Evolutionary conservation across 129 eudicot genomes (phyloP), one percentile per base, ranked within the genome.

Genomic region (Flaveria linearis): DNA sequence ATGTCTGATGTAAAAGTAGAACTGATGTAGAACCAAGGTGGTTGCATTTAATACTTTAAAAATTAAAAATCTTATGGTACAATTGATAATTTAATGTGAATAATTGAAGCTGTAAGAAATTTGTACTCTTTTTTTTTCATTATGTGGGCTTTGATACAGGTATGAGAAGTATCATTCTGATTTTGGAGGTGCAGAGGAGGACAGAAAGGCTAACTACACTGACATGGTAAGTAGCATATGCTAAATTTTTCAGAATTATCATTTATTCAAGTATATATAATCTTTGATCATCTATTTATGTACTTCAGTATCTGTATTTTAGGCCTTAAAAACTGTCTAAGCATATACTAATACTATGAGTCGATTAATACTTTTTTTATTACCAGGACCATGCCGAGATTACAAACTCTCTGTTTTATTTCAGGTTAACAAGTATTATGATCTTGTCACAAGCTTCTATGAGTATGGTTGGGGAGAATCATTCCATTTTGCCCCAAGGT

Each of bases 381-480:
- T 13, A 39, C 2, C 18, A 56, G 30, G 67, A 46, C 61, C 69
- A 43, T 55, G 67, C 9, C 53, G 39, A 56, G 71, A 18, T 72
- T 43, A 14, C 51, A 56, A 80, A 14, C 7, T 55, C 33, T 15
- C 12, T 43, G 57, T 16, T 39, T 67, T 78, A 26, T 74, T 81
- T 13, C 89, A 94, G 97, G 97, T 91, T 18, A 95, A 91, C 72
- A 95, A 95, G 69, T 95, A 91, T 69, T 95, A 95, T 74, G 97
- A 95, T 81, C 95, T 95, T 50, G 97, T 84, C 60, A 95, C 99
- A 20, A 95, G 99, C 86, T 95, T 95, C 85, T 95, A 95, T 28
- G 99, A 95, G 81, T 91, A 91, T 87, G 99, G 99, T 46, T 95
- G 96, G 99, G 97, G 99, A 84, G 99, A 95, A 79, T 95, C 99